Evolutionary conservation across 208 protist species (phyloP), one percentile per base, ranked within the genome.

Genomic region (Sergeia podlipaevii): DNA sequence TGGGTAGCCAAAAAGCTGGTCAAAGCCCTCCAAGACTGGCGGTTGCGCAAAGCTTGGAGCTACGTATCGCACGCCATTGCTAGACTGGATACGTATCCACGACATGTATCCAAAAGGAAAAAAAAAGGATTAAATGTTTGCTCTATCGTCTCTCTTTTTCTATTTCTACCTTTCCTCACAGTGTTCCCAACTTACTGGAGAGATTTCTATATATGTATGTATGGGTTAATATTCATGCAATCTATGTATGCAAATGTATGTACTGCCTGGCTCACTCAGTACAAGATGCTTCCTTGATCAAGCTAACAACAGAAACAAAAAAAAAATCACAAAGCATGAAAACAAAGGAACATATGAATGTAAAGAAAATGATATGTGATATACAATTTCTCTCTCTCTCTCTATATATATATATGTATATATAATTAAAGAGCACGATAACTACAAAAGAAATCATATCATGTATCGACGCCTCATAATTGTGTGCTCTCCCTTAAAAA

Each of bases 71-170:
- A 56, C 26, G 17, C 81, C 81, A 28, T 53, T 65, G 17, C 41
- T 63, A 24, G 65, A 68, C 53, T 83, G 64, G 17, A 93, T 63
- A 4, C 65, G 65, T 39, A 86, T 63, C 82, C 85, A 93, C 13
- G 71, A 49, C 80, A 92, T 92, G 37, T 26, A 11, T 4, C 20
- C 1, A 21, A 55, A 50, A 50, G 27, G 50, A 36, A 65, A 50
- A 47, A 66, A 39, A 49, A 37, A 59, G 17, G 28, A 59, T 17
- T 29, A 17, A 23, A 6, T 24, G 20, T n/a, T n/a, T n/a, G n/a
- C n/a, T n/a, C n/a, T n/a, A n/a, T n/a, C n/a, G n/a, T n/a, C n/a
- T n/a, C n/a, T n/a, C n/a, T n/a, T n/a, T n/a, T n/a, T n/a, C n/a
- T n/a, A n/a, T n/a, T n/a, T n/a, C n/a, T n/a, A n/a, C n/a, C n/a